These are phyloP conservation scores for Mycena galopus DNA, from an alignment of 768 basidiomycete species.

Conservation along the genomic window DNA sequence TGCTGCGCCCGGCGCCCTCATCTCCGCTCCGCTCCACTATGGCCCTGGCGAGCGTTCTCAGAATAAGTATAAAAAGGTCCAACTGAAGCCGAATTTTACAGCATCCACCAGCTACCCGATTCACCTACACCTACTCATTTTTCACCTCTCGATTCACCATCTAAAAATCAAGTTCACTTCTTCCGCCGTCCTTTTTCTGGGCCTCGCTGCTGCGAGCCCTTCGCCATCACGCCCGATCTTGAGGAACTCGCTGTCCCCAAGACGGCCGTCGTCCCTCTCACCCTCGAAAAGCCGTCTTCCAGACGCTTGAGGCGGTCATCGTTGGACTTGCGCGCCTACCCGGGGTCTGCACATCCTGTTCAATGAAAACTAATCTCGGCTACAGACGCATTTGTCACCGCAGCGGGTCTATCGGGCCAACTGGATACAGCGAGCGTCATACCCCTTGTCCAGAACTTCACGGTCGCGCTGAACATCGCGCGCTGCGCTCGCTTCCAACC, in stretches of 20 bases:
- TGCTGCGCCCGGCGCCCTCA: background rate
- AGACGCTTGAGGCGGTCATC: background rate
- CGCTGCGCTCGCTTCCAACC: background rate
- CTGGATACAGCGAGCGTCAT: background rate
- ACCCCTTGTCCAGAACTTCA: constrained; percentile 6
- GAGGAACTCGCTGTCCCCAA: constrained; percentile 7
- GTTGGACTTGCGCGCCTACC: background rate
- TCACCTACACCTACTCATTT: background rate
- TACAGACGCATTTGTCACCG: background rate
- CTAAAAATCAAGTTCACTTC: constrained; percentile 13
- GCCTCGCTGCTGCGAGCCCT: constrained; percentile 10
- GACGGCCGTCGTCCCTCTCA: constrained; percentile 22
- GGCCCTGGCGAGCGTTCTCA: background rate
- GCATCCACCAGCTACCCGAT: background rate
- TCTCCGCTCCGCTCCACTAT: background rate
- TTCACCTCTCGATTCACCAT: background rate
- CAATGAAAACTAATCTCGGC: too few species aligned
- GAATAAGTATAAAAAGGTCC: background rate
- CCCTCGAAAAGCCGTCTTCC: constrained; percentile 14
- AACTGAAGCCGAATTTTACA: background rate
- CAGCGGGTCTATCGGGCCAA: background rate
- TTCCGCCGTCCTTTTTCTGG: constrained; percentile 1
- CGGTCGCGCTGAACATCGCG: constrained; percentile 11
- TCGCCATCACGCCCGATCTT: background rate
- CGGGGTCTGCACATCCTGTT: background rate